Evolutionary conservation across 495 filamentous ascomycete species (phyloP).

Genomic region (Tuber magnatum): DNA sequence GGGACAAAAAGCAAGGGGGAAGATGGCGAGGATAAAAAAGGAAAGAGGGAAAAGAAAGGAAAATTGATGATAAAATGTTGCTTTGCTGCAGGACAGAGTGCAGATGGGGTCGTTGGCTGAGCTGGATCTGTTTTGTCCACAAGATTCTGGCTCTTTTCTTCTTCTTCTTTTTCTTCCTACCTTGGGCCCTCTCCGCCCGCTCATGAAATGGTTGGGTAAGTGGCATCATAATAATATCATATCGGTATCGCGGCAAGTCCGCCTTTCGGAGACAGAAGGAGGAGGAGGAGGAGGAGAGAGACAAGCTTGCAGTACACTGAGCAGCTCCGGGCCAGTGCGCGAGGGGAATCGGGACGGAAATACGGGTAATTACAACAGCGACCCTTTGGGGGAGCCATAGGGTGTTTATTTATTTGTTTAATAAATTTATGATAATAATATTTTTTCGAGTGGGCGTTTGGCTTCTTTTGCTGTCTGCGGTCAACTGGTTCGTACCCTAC

Average conservation of each 20-base stretch:
- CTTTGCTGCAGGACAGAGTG: constrained; percentile 4
- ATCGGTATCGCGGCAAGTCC: background rate
- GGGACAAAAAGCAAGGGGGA: background rate
- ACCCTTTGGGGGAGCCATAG: no score
- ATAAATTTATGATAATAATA: no score
- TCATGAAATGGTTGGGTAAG: background rate
- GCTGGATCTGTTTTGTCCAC: background rate
- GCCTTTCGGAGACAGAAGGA: background rate
- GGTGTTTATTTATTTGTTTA: no score
- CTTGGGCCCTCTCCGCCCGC: background rate
- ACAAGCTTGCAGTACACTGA: background rate
- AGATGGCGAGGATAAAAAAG: background rate
- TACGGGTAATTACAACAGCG: background rate
- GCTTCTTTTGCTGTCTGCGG: no score
- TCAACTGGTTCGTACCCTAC: no score
- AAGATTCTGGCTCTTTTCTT: background rate
- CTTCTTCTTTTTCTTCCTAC: background rate
- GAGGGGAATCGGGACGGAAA: background rate
- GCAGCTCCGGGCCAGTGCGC: background rate
- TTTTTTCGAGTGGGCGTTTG: no score
- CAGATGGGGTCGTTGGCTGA: background rate
- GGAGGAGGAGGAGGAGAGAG: background rate
- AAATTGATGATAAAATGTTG: background rate
- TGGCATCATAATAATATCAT: background rate
- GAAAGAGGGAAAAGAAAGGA: constrained; percentile 1